Conservation (phyloP, 1,284 basidiomycete species). For the Thelephora terrestris region DNA sequence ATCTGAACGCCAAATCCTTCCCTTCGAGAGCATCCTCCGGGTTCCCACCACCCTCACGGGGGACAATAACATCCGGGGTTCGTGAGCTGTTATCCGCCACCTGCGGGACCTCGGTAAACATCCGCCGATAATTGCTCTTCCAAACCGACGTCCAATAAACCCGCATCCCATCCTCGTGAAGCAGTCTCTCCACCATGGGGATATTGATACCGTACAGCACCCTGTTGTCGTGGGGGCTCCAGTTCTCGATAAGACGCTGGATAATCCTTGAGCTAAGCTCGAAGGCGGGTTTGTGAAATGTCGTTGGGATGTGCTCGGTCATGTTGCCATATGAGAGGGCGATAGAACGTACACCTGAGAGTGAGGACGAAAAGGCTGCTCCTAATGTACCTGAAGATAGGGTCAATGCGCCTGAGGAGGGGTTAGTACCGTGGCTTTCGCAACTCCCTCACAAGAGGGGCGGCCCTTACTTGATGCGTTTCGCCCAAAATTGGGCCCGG, state of each 20-base stretch:
- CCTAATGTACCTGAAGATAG: slow-evolving; percentile 88
- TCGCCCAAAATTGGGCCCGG: slow-evolving; percentile 69
- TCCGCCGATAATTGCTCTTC: slow-evolving; percentile 63
- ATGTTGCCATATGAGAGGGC: slow-evolving; percentile 83
- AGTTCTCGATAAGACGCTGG: slow-evolving; percentile 65
- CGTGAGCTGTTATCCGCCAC: slow-evolving; percentile 13
- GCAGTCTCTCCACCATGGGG: slow-evolving; percentile 57
- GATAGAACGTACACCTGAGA: slow-evolving; percentile 63
- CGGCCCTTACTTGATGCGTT: slow-evolving; percentile 60
- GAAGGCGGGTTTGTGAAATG: slow-evolving; percentile 61
- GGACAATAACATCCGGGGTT: slow-evolving; percentile 35
- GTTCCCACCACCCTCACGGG: slow-evolving; percentile 13
- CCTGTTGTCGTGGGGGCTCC: slow-evolving; percentile 62
- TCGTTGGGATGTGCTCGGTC: slow-evolving; percentile 52
- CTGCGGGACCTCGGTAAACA: slow-evolving; percentile 47
- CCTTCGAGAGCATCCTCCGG: slow-evolving; percentile 11
- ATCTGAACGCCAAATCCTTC: slow-evolving; percentile 60
- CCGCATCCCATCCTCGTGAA: slow-evolving; percentile 43
- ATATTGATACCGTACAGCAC: slow-evolving; percentile 78
- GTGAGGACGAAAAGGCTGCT: slow-evolving; percentile 72
- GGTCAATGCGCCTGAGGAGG: slow-evolving; percentile 63
- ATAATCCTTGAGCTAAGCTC: slow-evolving; percentile 59
- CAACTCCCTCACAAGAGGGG: background rate
- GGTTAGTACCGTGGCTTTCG: background rate
- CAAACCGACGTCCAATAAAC: slow-evolving; percentile 71